Conservation (phyloP, 441 rosid genomes). For the Croton setiger region DNA sequence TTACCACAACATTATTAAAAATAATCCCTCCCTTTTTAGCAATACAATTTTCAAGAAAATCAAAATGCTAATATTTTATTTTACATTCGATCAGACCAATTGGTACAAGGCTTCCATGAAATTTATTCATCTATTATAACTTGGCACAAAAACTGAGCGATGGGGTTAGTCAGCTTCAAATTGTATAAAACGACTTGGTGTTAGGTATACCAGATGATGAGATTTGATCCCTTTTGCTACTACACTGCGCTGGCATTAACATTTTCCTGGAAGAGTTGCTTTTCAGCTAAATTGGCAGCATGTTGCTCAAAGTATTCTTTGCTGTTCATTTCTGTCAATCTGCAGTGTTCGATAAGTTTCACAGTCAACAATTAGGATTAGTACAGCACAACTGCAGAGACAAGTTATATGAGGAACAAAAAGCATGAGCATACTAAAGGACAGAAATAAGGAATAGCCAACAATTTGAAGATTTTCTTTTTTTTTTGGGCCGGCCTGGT, state of each 20-base stretch:
- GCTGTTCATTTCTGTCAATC: slow-evolving; percentile 95
- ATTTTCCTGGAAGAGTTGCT: slow-evolving; percentile 25
- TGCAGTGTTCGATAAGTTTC: slow-evolving; percentile 23
- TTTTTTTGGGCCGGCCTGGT: too few species aligned
- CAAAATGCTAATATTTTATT: background rate
- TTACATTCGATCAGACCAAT: background rate
- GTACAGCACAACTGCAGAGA: too few species aligned
- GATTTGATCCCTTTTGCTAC: slow-evolving; percentile 2
- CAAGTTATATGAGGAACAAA: too few species aligned
- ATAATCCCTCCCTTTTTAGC: background rate
- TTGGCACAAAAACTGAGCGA: background rate
- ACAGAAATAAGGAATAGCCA: too few species aligned
- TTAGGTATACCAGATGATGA: background rate
- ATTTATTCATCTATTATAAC: background rate
- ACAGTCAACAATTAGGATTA: background rate
- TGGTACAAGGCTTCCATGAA: too few species aligned
- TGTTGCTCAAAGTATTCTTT: slow-evolving; percentile 86
- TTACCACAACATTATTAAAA: background rate
- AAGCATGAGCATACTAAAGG: too few species aligned
- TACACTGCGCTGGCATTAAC: slow-evolving; percentile 13
- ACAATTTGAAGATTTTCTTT: too few species aligned
- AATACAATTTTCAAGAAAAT: background rate
- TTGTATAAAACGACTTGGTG: background rate
- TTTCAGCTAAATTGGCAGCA: slow-evolving; percentile 32
- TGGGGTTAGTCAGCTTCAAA: background rate